Percentiles rank a stretch among this genome's conserved stretches.
Evolutionary conservation across 129 eudicot species (phyloP).

Genomic region (Sambucus nigra): DNA sequence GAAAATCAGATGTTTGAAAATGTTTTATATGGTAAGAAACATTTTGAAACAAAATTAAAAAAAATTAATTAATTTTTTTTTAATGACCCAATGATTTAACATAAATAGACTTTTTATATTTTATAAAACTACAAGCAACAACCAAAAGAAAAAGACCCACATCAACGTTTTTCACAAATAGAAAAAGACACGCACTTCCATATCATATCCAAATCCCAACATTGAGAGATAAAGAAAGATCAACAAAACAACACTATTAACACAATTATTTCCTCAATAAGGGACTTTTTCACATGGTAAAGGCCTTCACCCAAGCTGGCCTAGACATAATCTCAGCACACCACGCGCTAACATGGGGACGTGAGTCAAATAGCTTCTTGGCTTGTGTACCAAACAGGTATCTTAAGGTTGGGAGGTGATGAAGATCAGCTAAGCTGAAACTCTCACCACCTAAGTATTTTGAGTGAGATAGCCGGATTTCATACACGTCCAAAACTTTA

Average conservation of each 20-base stretch:
- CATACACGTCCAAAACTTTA: slow-evolving; percentile 49
- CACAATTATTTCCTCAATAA: background rate
- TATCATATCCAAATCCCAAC: too few relatives aligned
- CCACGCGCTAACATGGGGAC: slow-evolving; percentile 47
- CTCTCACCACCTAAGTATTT: slow-evolving; percentile 54
- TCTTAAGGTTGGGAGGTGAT: slow-evolving; percentile 35
- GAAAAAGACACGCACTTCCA: too few relatives aligned
- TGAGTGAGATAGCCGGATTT: slow-evolving; percentile 36
- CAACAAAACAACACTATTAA: background rate
- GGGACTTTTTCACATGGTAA: slow-evolving; percentile 11
- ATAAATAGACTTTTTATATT: too few relatives aligned
- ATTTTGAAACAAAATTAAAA: too few relatives aligned
- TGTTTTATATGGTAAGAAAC: too few relatives aligned
- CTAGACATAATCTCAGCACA: slow-evolving; percentile 29
- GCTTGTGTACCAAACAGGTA: slow-evolving; percentile 32
- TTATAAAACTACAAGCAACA: too few relatives aligned
- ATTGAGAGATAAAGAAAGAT: background rate
- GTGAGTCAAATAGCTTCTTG: slow-evolving; percentile 25
- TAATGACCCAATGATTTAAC: too few relatives aligned
- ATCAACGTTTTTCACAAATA: too few relatives aligned
- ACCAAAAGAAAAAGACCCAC: too few relatives aligned
- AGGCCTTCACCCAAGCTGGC: slow-evolving; percentile 57
- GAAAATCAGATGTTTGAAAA: too few relatives aligned
- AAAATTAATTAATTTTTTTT: too few relatives aligned
- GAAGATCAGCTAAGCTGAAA: slow-evolving; percentile 45